A percentile compares a stretch with the other conserved stretches of the same genome.
Evolutionary conservation across 768 basidiomycete species (phyloP).

Genomic region (Lentinula edodes): DNA sequence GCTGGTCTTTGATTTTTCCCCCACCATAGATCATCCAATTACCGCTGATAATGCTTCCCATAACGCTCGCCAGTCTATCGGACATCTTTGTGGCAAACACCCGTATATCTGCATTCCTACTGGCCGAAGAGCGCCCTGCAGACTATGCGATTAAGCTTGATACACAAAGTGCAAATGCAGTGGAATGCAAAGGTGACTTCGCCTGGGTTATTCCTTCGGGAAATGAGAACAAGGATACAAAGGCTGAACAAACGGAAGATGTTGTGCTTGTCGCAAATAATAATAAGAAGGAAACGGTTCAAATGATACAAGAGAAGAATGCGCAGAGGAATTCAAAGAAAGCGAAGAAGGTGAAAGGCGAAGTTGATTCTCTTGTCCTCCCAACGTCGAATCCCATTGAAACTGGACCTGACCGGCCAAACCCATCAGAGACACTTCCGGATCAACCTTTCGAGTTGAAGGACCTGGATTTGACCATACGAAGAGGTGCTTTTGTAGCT

Average conservation of each 20-base stretch:
- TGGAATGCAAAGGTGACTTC: conserved; percentile 47
- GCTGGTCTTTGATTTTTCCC: not conserved
- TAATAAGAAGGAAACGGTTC: not conserved
- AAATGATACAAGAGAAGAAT: conserved; percentile 13
- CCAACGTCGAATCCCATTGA: not conserved
- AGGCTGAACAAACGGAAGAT: not conserved
- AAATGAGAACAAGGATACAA: conserved; percentile 11
- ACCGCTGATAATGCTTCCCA: conserved; percentile 52
- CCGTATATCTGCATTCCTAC: conserved; percentile 43
- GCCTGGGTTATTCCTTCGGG: conserved; percentile 37
- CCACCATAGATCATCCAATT: conserved; percentile 46
- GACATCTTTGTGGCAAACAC: conserved; percentile 46
- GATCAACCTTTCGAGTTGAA: conserved; percentile 49
- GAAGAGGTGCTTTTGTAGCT: conserved; percentile 57
- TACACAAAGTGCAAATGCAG: conserved; percentile 26
- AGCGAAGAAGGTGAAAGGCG: conserved; percentile 14
- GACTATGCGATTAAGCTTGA: conserved; percentile 36
- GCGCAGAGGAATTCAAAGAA: conserved; percentile 17
- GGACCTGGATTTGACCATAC: conserved; percentile 39
- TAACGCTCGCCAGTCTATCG: conserved; percentile 41
- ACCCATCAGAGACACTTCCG: conserved; percentile 15
- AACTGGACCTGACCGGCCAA: conserved; percentile 8
- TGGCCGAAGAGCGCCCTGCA: conserved; percentile 49
- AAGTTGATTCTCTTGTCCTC: not conserved
- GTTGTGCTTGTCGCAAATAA: not conserved